Evolutionary conservation across 2,329 filamentous ascomycete species (phyloP), one percentile per base, ranked within the genome.

Genomic region (Metarhizium robertsii): DNA sequence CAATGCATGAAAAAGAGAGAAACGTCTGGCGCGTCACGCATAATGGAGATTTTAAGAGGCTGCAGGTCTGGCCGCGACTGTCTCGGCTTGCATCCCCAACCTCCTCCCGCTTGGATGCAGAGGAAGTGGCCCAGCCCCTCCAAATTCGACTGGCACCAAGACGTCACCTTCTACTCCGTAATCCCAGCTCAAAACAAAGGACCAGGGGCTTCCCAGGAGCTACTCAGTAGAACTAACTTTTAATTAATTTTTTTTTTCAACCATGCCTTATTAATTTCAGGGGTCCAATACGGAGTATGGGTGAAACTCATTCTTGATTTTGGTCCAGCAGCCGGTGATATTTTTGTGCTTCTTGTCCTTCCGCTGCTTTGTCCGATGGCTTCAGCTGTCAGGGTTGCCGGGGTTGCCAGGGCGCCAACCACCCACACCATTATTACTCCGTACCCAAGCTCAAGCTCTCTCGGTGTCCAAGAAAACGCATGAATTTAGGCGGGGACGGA

Each of bases 81-180:
- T 45, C 18, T 45, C 16, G 42, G 16, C 42, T 16, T 16, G 43
- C 34, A 42, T 54, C 34, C 68, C 68, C 68, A 69, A 66, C 68
- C 68, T 70, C 68, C 68, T 70, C 68, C 66, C 59, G 67, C 66
- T 68, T 68, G 66, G 62, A 65, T 3, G 48, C 38, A 30, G 14
- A 16, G 11, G 10, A 20, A 20, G 42, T 45, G 32, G 52, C 59
- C 67, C 66, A 69, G 58, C 67, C 67, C 67, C 67, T 54, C 57
- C 53, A 58, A 38, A 55, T 55, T 55, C 40, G 46, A 47, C 34
- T 43, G 42, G 18, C 29, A 45, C 50, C 34, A 45, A 51, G 40
- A 50, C 53, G 51, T 53, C 56, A 53, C 32, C 53, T 52, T 16
- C 40, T 14, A 25, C 20, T 25, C 20, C 20, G 3, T 25, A 13